Percentiles rank a stretch among this genome's conserved stretches.
These are phyloP conservation scores for Fusarium veterinarium DNA, from an alignment of 2,329 filamentous ascomycete species.

Conservation along the genomic window DNA sequence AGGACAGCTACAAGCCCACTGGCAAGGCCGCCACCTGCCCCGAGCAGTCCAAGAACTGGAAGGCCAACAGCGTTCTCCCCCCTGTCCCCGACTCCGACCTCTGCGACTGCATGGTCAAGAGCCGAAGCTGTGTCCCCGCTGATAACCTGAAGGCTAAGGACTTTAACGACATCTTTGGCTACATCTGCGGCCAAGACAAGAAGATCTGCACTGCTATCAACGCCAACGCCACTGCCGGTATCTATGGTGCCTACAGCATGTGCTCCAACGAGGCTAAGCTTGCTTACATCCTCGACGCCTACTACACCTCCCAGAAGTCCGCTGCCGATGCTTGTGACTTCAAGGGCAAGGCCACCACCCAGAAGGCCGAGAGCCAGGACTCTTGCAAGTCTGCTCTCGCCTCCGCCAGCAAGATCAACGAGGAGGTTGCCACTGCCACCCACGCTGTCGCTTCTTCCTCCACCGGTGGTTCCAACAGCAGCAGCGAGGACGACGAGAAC, in stretches of 20 bases:
- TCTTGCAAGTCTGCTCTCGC: conserved; percentile 69
- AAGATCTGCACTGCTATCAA: conserved; percentile 75
- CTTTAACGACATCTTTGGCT: conserved; percentile 77
- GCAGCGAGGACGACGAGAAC: conserved; percentile 45
- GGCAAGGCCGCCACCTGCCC: conserved; percentile 82
- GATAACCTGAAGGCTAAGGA: conserved; percentile 66
- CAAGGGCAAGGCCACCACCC: conserved; percentile 70
- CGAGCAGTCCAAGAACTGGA: conserved; percentile 72
- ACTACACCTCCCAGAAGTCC: conserved; percentile 71
- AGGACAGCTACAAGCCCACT: conserved; percentile 75
- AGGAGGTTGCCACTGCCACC: conserved; percentile 60
- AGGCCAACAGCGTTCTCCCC: conserved; percentile 73
- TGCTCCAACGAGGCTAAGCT: conserved; percentile 78
- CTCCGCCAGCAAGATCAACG: conserved; percentile 70
- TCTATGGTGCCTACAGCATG: conserved; percentile 83
- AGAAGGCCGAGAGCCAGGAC: conserved; percentile 59
- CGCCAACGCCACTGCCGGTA: conserved; percentile 73
- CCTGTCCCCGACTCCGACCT: conserved; percentile 82
- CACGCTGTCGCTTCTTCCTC: conserved; percentile 47
- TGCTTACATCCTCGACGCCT: conserved; percentile 77
- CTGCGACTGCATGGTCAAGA: conserved; percentile 87
- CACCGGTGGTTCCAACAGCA: conserved; percentile 32
- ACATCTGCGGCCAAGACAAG: conserved; percentile 71
- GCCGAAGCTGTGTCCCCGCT: conserved; percentile 76
- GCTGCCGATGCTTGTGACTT: conserved; percentile 74